These are phyloP conservation scores for Tricholoma sp. DNA, from an alignment of 768 basidiomycete species.

Conservation along the genomic window DNA sequence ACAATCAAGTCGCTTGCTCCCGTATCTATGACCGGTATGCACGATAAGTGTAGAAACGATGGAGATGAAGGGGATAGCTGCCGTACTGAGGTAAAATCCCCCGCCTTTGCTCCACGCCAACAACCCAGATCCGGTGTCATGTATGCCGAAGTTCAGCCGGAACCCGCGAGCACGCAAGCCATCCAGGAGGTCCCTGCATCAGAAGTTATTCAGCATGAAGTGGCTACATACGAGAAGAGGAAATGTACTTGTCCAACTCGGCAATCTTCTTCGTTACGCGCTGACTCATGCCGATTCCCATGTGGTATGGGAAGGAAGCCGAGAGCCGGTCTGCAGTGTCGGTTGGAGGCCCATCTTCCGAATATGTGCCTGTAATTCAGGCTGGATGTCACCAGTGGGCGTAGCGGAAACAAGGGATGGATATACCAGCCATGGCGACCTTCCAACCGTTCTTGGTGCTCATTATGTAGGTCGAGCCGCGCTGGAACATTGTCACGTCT, in stretches of 20 bases:
- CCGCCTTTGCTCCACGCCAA: constrained; percentile 46
- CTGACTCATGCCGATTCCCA: constrained; percentile 23
- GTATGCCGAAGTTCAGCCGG: constrained; percentile 43
- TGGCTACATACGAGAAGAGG: not conserved
- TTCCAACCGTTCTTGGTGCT: constrained; percentile 16
- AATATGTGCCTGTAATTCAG: constrained; percentile 34
- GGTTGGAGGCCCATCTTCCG: constrained; percentile 41
- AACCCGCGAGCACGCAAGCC: constrained; percentile 57
- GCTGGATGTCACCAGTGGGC: not conserved
- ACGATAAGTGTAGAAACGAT: not conserved
- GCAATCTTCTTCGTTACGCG: constrained; percentile 37
- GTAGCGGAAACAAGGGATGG: not conserved
- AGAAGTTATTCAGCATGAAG: not conserved
- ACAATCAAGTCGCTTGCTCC: constrained; percentile 53
- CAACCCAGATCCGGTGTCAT: constrained; percentile 46
- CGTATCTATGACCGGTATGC: constrained; percentile 29
- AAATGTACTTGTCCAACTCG: constrained; percentile 47
- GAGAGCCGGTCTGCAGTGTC: constrained; percentile 47
- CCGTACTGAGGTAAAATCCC: constrained; percentile 62
- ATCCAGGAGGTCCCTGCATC: constrained; percentile 42
- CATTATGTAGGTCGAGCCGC: constrained; percentile 34
- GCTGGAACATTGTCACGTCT: constrained; percentile 60
- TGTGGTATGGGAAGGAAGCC: constrained; percentile 41
- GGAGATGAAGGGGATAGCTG: not conserved
- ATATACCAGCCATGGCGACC: constrained; percentile 19